Evolutionary conservation across 208 protist genomes (phyloP).

Genomic region (Wallacemonas sp.): DNA sequence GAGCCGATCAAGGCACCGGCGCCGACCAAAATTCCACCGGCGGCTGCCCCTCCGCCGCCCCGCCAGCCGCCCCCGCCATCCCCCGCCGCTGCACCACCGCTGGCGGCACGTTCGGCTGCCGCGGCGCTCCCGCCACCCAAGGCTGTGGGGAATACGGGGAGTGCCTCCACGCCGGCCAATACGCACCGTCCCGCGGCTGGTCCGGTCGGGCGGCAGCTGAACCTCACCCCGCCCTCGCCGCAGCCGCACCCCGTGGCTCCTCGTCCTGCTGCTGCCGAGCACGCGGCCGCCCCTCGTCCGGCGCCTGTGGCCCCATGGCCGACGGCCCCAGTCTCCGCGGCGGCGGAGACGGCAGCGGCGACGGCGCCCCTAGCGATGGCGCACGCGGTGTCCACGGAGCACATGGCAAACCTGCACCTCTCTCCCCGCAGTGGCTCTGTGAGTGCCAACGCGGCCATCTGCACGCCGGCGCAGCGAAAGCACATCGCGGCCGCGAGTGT

Average conservation of each 20-base stretch:
- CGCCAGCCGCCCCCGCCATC: too few relatives aligned
- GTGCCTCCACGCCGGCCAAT: not conserved
- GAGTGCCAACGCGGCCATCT: not conserved
- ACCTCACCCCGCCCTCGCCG: not conserved
- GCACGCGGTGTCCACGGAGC: not conserved
- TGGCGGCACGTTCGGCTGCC: too few relatives aligned
- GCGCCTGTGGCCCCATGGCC: not conserved
- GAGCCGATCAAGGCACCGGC: not conserved
- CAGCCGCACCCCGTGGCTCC: not conserved
- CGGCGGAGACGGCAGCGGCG: too few relatives aligned
- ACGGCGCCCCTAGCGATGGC: too few relatives aligned
- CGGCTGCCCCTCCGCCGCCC: too few relatives aligned
- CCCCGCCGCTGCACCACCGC: too few relatives aligned
- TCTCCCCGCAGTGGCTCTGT: not conserved
- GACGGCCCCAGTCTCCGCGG: not conserved
- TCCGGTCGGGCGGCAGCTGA: not conserved
- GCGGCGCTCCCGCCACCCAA: not conserved
- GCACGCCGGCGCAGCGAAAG: not conserved
- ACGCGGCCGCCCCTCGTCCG: too few relatives aligned
- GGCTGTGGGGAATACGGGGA: not conserved
- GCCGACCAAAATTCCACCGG: not conserved
- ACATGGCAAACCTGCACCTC: conserved; percentile 3
- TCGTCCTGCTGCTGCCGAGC: not conserved
- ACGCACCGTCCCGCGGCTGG: not conserved
- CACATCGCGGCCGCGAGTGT: not conserved